Evolutionary conservation across 768 basidiomycete genomes (phyloP), one percentile per base, ranked within the genome.

Genomic region (Suillus sp.): DNA sequence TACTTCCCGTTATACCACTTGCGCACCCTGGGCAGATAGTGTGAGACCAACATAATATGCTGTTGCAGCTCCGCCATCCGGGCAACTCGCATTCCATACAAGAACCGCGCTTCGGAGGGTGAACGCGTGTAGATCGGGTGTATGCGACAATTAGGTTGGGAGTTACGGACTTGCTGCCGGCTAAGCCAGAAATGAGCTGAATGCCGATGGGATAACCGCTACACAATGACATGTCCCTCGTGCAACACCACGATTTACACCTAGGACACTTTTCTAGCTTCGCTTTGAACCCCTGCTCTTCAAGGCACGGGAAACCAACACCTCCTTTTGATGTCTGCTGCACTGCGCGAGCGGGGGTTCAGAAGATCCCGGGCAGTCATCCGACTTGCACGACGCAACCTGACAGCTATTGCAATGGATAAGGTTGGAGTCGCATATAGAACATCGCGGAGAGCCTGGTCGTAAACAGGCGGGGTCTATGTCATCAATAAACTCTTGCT

Each of bases 381-480:
- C 14, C 22, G 22, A 25, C 35, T 35, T 22, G 54, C 54, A 56
- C 22, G 54, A 56, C 37, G 35, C 54, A 25, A 56, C 35, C 35
- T 37, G 35, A 56, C 54, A 56, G 16, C 35, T 18, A 4, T 37
- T 25, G 22, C 54, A 55, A 34, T 55, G 34, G 34, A 55, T 55
- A 55, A 55, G 54, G 22, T 55, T 35, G n/a, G 54, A 55, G n/a
- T 55, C 54, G n/a, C 54, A 55, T 55, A 55, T 35, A 55, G 34
- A 20, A 55, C 54, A 55, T 8, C 34, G n/a, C 7, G 34, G 34
- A 55, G 54, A 55, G 13, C 54, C 14, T 53, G 51, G 20, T 53
- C 30, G 30, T 34, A 13, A 32, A 53, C 30, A 53, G 20, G 32
- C n/a, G 30, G 22, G 16, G n/a, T 55, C 54, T 35, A 22, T 55